These are phyloP conservation scores for Globisporangium mamillatum DNA, from an alignment of 352 stramenopile species.

Conservation along the genomic window DNA sequence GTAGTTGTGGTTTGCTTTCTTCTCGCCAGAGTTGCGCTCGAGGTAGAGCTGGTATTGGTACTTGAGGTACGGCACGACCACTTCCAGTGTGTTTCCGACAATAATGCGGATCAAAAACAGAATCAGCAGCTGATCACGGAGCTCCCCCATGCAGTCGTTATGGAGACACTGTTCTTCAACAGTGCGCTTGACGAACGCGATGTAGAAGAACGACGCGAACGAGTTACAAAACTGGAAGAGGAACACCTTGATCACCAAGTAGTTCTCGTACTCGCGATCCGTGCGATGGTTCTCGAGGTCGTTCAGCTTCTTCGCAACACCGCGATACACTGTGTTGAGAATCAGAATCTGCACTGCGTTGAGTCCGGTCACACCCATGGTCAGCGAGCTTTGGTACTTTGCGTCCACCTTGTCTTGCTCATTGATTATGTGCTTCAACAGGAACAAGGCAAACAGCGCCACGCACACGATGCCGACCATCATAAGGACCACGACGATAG, in stretches of 20 bases:
- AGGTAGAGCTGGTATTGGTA: slow-evolving; percentile 64
- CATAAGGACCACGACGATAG: slow-evolving; percentile 58
- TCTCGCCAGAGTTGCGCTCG: slow-evolving; percentile 34
- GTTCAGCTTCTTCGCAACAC: slow-evolving; percentile 91
- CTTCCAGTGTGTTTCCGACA: slow-evolving; percentile 89
- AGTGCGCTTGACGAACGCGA: slow-evolving; percentile 65
- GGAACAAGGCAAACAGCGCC: slow-evolving; percentile 66
- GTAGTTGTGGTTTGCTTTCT: slow-evolving; percentile 59
- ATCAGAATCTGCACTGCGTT: slow-evolving; percentile 92
- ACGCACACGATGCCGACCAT: slow-evolving; percentile 77
- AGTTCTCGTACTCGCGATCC: slow-evolving; percentile 85
- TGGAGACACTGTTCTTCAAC: slow-evolving; percentile 78
- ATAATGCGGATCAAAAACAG: slow-evolving; percentile 92
- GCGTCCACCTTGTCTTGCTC: slow-evolving; percentile 29
- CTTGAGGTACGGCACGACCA: slow-evolving; percentile 84
- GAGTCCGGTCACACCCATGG: slow-evolving; percentile 46
- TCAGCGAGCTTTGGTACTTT: slow-evolving; percentile 43
- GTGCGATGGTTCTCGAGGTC: slow-evolving; percentile 93
- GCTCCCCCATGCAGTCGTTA: slow-evolving; percentile 82
- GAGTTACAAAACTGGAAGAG: slow-evolving; percentile 98
- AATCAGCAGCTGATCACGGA: slow-evolving; percentile 89
- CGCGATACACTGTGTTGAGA: slow-evolving; percentile 91
- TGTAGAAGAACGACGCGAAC: slow-evolving; percentile 97
- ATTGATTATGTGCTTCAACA: slow-evolving; percentile 75
- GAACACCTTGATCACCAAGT: slow-evolving; percentile 98